A percentile compares a stretch with the other conserved stretches of the same genome.
These are phyloP conservation scores for Adenanthera pavonina DNA, from an alignment of 306 rosid species.

Conservation along the genomic window DNA sequence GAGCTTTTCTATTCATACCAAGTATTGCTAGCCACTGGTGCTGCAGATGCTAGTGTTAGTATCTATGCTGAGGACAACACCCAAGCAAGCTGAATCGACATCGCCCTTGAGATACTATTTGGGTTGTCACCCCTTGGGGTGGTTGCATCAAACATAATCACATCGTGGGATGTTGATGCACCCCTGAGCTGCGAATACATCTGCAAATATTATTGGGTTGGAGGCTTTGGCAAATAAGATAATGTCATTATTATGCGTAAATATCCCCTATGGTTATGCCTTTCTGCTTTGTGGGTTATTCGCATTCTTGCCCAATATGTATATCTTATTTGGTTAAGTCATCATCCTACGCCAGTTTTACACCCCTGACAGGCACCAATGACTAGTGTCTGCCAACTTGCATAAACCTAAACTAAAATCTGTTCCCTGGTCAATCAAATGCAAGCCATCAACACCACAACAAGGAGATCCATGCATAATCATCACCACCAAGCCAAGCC, in stretches of 20 bases:
- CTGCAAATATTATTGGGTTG: conserved; percentile 50
- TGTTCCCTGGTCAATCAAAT: background rate
- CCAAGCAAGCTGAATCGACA: conserved; percentile 62
- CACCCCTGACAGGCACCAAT: no score
- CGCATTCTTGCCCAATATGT: conserved; percentile 57
- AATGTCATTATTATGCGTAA: conserved; percentile 85
- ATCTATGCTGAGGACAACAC: conserved; percentile 81
- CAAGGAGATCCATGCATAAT: background rate
- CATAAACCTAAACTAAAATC: no score
- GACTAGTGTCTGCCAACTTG: background rate
- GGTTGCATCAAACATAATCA: conserved; percentile 19
- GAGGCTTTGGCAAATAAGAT: conserved; percentile 79
- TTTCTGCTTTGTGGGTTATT: conserved; percentile 59
- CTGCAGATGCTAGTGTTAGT: conserved; percentile 80
- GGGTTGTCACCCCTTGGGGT: conserved; percentile 42
- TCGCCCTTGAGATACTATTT: conserved; percentile 32
- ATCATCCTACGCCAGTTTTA: no score
- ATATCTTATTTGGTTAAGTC: conserved; percentile 48
- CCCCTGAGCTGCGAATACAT: conserved; percentile 51
- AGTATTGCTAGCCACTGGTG: conserved; percentile 92
- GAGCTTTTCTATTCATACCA: conserved; percentile 77
- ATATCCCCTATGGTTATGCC: conserved; percentile 54
- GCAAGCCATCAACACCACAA: background rate
- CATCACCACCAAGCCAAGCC: background rate
- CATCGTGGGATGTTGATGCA: conserved; percentile 30